These are phyloP conservation scores for Neofusicoccum ribis DNA, from an alignment of 2,329 filamentous ascomycete species.

Conservation along the genomic window DNA sequence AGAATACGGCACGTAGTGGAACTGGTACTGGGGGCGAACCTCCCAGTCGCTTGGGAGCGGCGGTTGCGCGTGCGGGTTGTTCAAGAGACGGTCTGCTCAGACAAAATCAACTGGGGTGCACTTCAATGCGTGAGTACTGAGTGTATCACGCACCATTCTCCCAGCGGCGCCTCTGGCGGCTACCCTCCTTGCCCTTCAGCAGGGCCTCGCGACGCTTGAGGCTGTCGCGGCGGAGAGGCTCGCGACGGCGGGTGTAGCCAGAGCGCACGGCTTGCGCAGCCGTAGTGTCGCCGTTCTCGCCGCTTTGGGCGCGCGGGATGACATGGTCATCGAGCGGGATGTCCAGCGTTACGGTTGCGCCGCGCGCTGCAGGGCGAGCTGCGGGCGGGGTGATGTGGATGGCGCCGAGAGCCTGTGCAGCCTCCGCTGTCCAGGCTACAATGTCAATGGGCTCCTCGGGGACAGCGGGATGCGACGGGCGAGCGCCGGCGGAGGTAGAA, in stretches of 20 bases:
- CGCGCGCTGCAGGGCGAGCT: conserved; percentile 39
- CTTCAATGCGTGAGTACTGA: not conserved
- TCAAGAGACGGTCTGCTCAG: conserved; percentile 72
- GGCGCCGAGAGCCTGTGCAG: conserved; percentile 44
- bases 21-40: conserved; percentile 75
- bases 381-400: conserved; percentile 39
- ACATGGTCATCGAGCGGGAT: conserved; percentile 71
- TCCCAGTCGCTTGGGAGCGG: conserved; percentile 82
- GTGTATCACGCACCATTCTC: conserved; percentile 71
- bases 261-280: conserved; percentile 48
- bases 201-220: conserved; percentile 70
- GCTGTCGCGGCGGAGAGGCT: conserved; percentile 60
- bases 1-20: conserved; percentile 81
- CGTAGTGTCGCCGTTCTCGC: conserved; percentile 35
- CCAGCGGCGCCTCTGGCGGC: conserved; percentile 81
- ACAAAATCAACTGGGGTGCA: not conserved
- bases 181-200: conserved; percentile 88
- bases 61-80: conserved; percentile 82
- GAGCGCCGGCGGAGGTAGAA: not conserved
- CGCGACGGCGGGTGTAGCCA: conserved; percentile 52
- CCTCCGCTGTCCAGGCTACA: conserved; percentile 51
- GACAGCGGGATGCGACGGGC: not conserved
- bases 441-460: conserved; percentile 38
- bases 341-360: conserved; percentile 64
- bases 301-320: conserved; percentile 27